These are phyloP conservation scores for Phytophthora europaea DNA, from an alignment of 352 stramenopile genomes.

Conservation along the genomic window DNA sequence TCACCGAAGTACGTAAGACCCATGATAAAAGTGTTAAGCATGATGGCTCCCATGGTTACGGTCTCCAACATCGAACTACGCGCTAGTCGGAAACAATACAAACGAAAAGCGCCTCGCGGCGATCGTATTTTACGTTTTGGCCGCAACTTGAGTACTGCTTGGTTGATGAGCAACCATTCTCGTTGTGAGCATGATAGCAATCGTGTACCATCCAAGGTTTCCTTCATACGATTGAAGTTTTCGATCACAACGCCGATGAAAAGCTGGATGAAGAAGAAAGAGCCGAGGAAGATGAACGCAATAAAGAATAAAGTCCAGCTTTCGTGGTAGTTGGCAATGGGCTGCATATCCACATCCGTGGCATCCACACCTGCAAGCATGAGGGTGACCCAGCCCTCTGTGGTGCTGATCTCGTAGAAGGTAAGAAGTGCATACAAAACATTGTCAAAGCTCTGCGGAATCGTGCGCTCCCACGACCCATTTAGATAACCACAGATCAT, in stretches of 20 bases:
- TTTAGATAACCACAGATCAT: constrained; percentile 54
- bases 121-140: constrained; percentile 54
- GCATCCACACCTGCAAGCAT: constrained; percentile 91
- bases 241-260: constrained; percentile 95
- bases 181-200: constrained; percentile 81
- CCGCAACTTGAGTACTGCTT: constrained; percentile 51
- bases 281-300: constrained; percentile 87
- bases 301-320: constrained; percentile 90
- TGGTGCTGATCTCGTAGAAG: constrained; percentile 93
- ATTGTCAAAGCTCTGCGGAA: constrained; percentile 87
- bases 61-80: constrained; percentile 71
- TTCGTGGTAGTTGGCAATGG: constrained; percentile 72
- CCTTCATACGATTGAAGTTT: constrained; percentile 89
- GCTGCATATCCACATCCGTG: constrained; percentile 91
- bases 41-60: constrained; percentile 84
- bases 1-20: constrained; percentile 87
- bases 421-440: constrained; percentile 62
- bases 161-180: constrained; percentile 79
- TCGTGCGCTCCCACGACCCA: constrained; percentile 53
- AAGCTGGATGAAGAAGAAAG: constrained; percentile 93
- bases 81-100: constrained; percentile 55
- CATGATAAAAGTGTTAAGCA: constrained; percentile 90
- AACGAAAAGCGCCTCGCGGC: constrained; percentile 47
- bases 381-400: constrained; percentile 89
- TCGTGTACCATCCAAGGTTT: constrained; percentile 66